A percentile compares a stretch with the other conserved stretches of the same genome.
These are phyloP conservation scores for Xerocomellus dryophilus DNA, from an alignment of 768 basidiomycete species.

Conservation along the genomic window DNA sequence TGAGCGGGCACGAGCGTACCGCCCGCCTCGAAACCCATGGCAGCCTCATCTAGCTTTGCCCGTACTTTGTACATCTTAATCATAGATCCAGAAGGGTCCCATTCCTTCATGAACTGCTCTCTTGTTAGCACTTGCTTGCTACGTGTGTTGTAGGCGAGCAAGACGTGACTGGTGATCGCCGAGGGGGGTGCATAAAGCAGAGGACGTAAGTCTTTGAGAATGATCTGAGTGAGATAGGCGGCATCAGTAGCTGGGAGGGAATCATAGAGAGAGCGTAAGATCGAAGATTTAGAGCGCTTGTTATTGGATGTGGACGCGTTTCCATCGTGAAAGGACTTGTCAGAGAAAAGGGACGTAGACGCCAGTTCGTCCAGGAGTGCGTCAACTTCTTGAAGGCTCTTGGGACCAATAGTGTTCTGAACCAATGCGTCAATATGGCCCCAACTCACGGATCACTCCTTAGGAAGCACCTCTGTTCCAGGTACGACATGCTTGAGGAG, in stretches of 20 bases:
- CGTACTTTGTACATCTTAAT: slow-evolving; percentile 49
- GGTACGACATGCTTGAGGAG: slow-evolving; percentile 41
- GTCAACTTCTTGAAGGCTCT: slow-evolving; percentile 53
- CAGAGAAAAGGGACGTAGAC: slow-evolving; percentile 58
- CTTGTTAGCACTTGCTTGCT: slow-evolving; percentile 55
- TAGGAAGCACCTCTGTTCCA: slow-evolving; percentile 35
- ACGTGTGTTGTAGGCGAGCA: slow-evolving; percentile 55
- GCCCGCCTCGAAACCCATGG: slow-evolving; percentile 40
- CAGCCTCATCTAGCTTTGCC: slow-evolving; percentile 59
- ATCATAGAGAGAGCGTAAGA: slow-evolving; percentile 59
- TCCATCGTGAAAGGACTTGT: slow-evolving; percentile 40
- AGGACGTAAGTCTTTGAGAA: slow-evolving; percentile 83
- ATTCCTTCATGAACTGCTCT: slow-evolving; percentile 64
- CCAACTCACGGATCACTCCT: not conserved
- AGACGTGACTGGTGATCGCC: slow-evolving; percentile 42
- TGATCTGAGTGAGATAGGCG: slow-evolving; percentile 76
- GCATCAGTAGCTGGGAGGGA: slow-evolving; percentile 61
- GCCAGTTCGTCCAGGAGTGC: slow-evolving; percentile 73
- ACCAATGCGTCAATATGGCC: slow-evolving; percentile 8
- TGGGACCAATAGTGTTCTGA: slow-evolving; percentile 27
- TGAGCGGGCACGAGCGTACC: slow-evolving; percentile 20
- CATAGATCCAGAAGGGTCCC: slow-evolving; percentile 64
- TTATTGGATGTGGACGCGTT: slow-evolving; percentile 27
- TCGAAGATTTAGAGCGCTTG: slow-evolving; percentile 31
- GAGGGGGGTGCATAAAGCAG: slow-evolving; percentile 65